Percentiles rank a stretch among this genome's conserved stretches.
These are phyloP conservation scores for Zygosaccharomyces gambellarensis DNA, from an alignment of 805 yeast genomes.

Conservation along the genomic window DNA sequence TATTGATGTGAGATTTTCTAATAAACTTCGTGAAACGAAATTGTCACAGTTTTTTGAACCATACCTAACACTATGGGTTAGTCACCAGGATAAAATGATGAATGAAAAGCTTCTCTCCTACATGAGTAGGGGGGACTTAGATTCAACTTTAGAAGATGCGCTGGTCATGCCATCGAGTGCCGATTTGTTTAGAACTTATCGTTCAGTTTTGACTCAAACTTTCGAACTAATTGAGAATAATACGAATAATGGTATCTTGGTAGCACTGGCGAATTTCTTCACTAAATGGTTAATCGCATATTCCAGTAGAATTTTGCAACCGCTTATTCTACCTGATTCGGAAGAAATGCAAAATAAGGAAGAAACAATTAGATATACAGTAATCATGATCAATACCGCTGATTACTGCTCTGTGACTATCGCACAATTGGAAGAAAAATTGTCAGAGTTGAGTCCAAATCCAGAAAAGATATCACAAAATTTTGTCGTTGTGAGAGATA, in stretches of 20 bases:
- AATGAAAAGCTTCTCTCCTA: constrained; percentile 61
- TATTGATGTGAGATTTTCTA: constrained; percentile 58
- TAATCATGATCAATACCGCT: constrained; percentile 78
- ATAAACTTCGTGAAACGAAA: constrained; percentile 38
- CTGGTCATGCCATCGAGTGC: constrained; percentile 82
- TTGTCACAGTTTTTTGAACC: constrained; percentile 78
- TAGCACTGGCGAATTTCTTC: constrained; percentile 54
- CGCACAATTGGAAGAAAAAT: constrained; percentile 66
- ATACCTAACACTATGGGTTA: constrained; percentile 77
- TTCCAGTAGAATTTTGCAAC: constrained; percentile 45
- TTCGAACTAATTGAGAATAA: constrained; percentile 44
- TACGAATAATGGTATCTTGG: constrained; percentile 27
- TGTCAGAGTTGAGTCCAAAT: constrained; percentile 41
- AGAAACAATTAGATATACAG: constrained; percentile 62
- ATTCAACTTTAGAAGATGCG: constrained; percentile 46
- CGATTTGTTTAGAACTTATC: constrained; percentile 74
- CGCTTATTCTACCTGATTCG: constrained; percentile 43
- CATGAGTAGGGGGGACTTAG: constrained; percentile 52
- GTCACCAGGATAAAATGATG: constrained; percentile 68
- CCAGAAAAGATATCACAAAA: constrained; percentile 39
- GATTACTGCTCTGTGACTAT: constrained; percentile 81
- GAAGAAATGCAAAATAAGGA: constrained; percentile 39
- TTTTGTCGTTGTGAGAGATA: constrained; percentile 53
- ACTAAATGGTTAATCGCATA: constrained; percentile 61
- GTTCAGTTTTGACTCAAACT: constrained; percentile 67